Conservation (phyloP, 2,329 filamentous ascomycete species). For the Fusarium metavorans region DNA sequence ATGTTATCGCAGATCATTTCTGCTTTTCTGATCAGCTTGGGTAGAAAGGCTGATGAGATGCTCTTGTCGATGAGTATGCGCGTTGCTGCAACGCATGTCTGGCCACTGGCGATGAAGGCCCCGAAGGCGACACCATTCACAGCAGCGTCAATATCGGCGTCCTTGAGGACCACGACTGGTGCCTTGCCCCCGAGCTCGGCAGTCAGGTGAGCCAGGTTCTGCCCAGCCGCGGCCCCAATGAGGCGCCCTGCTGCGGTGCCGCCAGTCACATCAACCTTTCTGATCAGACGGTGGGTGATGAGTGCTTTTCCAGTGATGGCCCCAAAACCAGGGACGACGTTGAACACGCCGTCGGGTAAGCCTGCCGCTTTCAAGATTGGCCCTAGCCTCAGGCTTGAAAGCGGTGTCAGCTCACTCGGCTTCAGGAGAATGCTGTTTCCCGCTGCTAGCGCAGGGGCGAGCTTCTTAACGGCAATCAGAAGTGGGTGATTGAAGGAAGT, state of each 20-base stretch:
- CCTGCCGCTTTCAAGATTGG: slow-evolving; percentile 74
- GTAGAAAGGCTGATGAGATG: slow-evolving; percentile 74
- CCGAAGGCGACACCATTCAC: slow-evolving; percentile 76
- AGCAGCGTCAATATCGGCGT: slow-evolving; percentile 73
- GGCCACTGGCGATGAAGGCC: slow-evolving; percentile 66
- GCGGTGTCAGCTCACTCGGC: slow-evolving; percentile 71
- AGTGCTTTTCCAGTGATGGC: slow-evolving; percentile 64
- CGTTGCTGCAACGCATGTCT: slow-evolving; percentile 76
- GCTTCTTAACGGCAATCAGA: slow-evolving; percentile 70
- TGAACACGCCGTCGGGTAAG: slow-evolving; percentile 77
- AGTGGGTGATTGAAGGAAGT: slow-evolving; percentile 71
- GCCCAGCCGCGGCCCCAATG: slow-evolving; percentile 74
- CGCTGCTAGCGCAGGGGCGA: slow-evolving; percentile 69
- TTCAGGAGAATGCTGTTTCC: slow-evolving; percentile 72
- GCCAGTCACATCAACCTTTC: slow-evolving; percentile 81
- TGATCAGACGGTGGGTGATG: slow-evolving; percentile 62
- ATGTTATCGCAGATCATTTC: slow-evolving; percentile 65
- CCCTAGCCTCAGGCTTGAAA: slow-evolving; percentile 71
- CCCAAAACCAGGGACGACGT: slow-evolving; percentile 69
- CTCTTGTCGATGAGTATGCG: slow-evolving; percentile 79
- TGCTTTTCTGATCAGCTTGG: slow-evolving; percentile 73
- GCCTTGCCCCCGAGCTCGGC: slow-evolving; percentile 80
- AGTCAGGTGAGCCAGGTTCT: slow-evolving; percentile 76
- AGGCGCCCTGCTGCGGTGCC: slow-evolving; percentile 77
- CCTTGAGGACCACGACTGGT: slow-evolving; percentile 74